These are phyloP conservation scores for grape (Vitis vinifera) DNA, from an alignment of 164 flowering plant species.

Conservation along the genomic window ASM3070453v1 NC_081805.1:3881001-3881500, in stretches of 20 bases:
- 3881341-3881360: conserved; percentile 4
- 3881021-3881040: conserved; percentile 7
- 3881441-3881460: not conserved
- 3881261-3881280: not conserved
- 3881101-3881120: conserved; percentile 9
- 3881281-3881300: not conserved
- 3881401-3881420: not conserved
- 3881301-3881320: conserved; percentile 4
- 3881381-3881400: conserved; percentile 7
- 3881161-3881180: conserved; percentile 8
- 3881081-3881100: conserved; percentile 14
- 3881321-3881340: not conserved
- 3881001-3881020: not conserved
- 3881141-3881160: not conserved
- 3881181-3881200: conserved; percentile 5
- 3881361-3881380: conserved; percentile 3
- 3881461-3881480: not conserved
- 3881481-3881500: not conserved
- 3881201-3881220: conserved; percentile 1
- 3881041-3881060: not conserved
- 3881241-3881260: conserved; percentile 3
- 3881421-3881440: not conserved
- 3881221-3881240: conserved; percentile 2
- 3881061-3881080: conserved; percentile 5
- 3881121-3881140: not conserved